Conservation (phyloP, 2,329 filamentous ascomycete genomes). For the Talaromyces albobiverticillius region DNA sequence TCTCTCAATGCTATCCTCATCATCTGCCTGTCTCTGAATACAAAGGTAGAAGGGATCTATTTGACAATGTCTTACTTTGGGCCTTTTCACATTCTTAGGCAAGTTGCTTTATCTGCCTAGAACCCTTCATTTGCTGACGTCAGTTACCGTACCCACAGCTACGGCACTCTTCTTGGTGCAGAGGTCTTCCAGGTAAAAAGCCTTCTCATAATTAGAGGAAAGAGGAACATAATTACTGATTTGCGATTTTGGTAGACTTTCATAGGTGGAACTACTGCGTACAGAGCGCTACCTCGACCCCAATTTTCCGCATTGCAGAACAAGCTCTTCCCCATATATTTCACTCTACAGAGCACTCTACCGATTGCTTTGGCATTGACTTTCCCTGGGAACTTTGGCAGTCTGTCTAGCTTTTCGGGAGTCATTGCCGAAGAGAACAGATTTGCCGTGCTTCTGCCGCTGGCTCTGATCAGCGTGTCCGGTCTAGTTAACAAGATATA, state of each 20-base stretch:
- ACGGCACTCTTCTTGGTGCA: slow-evolving; percentile 81
- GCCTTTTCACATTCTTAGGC: slow-evolving; percentile 21
- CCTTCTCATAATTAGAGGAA: background rate
- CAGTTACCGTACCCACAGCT: slow-evolving; percentile 50
- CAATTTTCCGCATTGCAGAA: slow-evolving; percentile 80
- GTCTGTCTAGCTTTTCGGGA: slow-evolving; percentile 50
- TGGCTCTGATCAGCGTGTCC: slow-evolving; percentile 67
- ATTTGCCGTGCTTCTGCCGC: slow-evolving; percentile 64
- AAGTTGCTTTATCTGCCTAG: slow-evolving; percentile 14
- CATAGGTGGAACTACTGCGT: slow-evolving; percentile 69
- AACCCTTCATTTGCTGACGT: no score
- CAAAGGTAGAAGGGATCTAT: background rate
- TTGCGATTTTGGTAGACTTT: slow-evolving; percentile 60
- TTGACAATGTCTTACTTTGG: slow-evolving; percentile 14
- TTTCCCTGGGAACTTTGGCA: slow-evolving; percentile 61
- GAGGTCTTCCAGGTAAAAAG: slow-evolving; percentile 74
- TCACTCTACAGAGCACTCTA: slow-evolving; percentile 73
- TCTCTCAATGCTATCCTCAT: no score
- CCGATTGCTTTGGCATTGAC: slow-evolving; percentile 74
- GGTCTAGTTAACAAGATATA: slow-evolving; percentile 68
- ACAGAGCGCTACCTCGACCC: slow-evolving; percentile 70
- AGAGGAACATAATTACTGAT: background rate
- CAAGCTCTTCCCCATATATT: slow-evolving; percentile 78
- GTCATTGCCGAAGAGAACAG: slow-evolving; percentile 61
- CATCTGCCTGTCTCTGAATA: no score